Evolutionary conservation across 768 basidiomycete genomes (phyloP).

Genomic region (Termitomyces sp.): DNA sequence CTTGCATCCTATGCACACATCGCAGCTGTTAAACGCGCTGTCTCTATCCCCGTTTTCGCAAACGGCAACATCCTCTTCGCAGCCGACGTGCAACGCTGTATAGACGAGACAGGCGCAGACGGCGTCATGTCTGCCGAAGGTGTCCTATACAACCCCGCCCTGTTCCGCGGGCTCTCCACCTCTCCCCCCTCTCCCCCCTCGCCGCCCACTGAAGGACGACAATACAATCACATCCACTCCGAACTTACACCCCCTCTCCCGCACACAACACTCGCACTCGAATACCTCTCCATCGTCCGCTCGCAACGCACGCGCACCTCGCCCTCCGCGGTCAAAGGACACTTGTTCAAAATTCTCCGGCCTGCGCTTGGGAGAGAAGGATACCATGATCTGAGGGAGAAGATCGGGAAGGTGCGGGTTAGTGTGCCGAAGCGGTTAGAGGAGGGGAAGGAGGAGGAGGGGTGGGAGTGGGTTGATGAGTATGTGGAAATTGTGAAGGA

Average conservation of each 20-base stretch:
- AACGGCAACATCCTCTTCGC: slow-evolving; percentile 94
- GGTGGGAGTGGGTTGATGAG: slow-evolving; percentile 36
- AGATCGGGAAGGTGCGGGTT: slow-evolving; percentile 48
- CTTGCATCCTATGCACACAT: slow-evolving; percentile 90
- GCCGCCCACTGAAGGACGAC: not conserved
- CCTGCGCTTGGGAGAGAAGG: slow-evolving; percentile 60
- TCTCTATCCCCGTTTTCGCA: slow-evolving; percentile 90
- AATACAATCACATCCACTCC: not conserved
- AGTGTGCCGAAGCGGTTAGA: not conserved
- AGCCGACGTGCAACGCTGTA: slow-evolving; percentile 74
- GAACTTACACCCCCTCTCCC: slow-evolving; percentile 35
- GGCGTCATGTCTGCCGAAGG: slow-evolving; percentile 96
- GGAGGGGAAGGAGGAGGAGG: slow-evolving; percentile 21
- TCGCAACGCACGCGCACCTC: slow-evolving; percentile 57
- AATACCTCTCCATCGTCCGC: slow-evolving; percentile 81
- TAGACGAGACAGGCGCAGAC: slow-evolving; percentile 82
- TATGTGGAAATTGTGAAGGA: slow-evolving; percentile 54
- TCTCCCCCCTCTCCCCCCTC: not conserved
- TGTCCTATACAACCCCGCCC: slow-evolving; percentile 84
- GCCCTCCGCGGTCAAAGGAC: slow-evolving; percentile 77
- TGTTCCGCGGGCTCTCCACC: slow-evolving; percentile 44
- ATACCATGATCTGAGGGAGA: slow-evolving; percentile 59
- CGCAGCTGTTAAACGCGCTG: slow-evolving; percentile 82
- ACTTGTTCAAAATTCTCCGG: slow-evolving; percentile 88
- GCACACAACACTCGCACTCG: slow-evolving; percentile 62